Evolutionary conservation across 257 asterid species (phyloP).

Genomic region (Pogostemon cablin): DNA sequence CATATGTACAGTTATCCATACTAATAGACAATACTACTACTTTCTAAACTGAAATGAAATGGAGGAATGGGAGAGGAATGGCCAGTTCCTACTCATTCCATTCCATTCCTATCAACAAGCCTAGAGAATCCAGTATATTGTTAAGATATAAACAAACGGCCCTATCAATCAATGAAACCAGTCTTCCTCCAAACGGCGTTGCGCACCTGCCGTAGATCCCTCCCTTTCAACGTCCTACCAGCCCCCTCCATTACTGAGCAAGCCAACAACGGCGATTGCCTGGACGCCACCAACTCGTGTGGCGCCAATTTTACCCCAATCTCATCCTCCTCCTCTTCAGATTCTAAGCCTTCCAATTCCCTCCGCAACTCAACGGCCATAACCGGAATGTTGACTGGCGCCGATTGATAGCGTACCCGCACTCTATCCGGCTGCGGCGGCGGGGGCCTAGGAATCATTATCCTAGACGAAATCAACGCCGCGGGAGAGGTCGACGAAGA

Average conservation of each 20-base stretch:
- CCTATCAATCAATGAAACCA: constrained; percentile 60
- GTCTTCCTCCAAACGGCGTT: constrained; percentile 67
- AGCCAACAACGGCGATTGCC: constrained; percentile 53
- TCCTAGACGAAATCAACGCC: constrained; percentile 40
- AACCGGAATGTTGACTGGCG: constrained; percentile 70
- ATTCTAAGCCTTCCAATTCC: constrained; percentile 42
- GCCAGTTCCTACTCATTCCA: not conserved
- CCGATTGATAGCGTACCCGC: constrained; percentile 50
- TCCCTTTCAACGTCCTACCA: constrained; percentile 80
- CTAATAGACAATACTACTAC: constrained; percentile 36
- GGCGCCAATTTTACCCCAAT: constrained; percentile 54
- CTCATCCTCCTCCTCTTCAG: constrained; percentile 42
- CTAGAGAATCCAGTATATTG: constrained; percentile 1
- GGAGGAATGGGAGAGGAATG: not conserved
- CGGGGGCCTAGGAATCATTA: constrained; percentile 58
- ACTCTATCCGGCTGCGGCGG: constrained; percentile 30
- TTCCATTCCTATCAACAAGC: not conserved
- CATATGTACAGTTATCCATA: constrained; percentile 37
- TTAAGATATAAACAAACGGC: constrained; percentile 31
- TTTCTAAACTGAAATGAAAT: constrained; percentile 17
- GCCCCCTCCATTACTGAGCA: constrained; percentile 74
- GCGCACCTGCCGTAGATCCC: constrained; percentile 80
- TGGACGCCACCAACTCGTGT: constrained; percentile 61
- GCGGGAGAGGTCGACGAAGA: constrained; percentile 48
- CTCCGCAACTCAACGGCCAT: constrained; percentile 44